These are phyloP conservation scores for Talaromyces verruculosus DNA, from an alignment of 2,329 filamentous ascomycete genomes.

Conservation along the genomic window DNA sequence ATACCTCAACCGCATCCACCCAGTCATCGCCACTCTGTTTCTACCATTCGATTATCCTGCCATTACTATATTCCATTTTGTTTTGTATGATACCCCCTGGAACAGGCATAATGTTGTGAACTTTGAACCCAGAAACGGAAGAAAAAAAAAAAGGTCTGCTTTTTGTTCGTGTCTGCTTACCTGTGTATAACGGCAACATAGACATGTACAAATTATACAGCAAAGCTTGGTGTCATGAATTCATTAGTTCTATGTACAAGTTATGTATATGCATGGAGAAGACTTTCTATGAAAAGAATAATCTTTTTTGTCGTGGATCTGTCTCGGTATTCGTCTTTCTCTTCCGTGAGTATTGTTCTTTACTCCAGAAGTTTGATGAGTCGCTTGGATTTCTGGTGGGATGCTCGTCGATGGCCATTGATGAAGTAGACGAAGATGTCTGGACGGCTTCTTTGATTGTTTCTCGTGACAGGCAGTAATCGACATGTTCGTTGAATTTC, in stretches of 20 bases:
- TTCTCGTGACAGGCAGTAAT: slow-evolving; percentile 80
- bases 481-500: slow-evolving; percentile 86
- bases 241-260: slow-evolving; percentile 8
- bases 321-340: slow-evolving; percentile 14
- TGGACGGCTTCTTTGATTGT: slow-evolving; percentile 83
- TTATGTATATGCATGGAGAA: no score
- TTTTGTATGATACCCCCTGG: slow-evolving; percentile 21
- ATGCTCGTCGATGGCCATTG: background rate
- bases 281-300: slow-evolving; percentile 19
- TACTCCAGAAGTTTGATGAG: background rate
- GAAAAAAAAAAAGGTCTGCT: slow-evolving; percentile 6
- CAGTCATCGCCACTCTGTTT: slow-evolving; percentile 1
- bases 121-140: slow-evolving; percentile 1
- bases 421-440: slow-evolving; percentile 27
- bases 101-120: slow-evolving; percentile 14
- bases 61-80: slow-evolving; percentile 8
- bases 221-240: slow-evolving; percentile 1
- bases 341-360: slow-evolving; percentile 15
- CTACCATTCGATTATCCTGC: background rate
- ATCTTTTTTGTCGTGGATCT: slow-evolving; percentile 16
- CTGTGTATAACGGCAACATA: background rate
- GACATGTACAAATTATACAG: background rate
- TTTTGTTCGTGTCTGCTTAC: background rate
- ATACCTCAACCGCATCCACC: slow-evolving; percentile 9
- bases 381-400: background rate